Evolutionary conservation across 192 early-diverging fungal genomes (phyloP).

Genomic region (Coemansia sp.): DNA sequence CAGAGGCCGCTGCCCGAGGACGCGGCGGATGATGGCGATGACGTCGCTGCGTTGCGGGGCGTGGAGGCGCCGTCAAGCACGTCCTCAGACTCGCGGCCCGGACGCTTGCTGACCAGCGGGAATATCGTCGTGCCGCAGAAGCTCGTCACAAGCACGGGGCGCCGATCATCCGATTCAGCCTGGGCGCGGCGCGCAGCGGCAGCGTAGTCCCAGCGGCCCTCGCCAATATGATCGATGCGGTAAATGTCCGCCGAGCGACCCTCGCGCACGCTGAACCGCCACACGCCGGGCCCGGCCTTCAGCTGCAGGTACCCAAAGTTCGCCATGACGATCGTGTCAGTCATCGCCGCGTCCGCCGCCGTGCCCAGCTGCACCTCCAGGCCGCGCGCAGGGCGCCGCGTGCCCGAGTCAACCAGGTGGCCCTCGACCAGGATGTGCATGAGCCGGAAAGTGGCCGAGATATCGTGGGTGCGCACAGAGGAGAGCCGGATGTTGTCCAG

Average conservation of each 20-base stretch:
- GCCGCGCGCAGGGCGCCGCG: conserved; percentile 79
- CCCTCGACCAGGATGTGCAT: conserved; percentile 89
- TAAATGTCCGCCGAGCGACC: conserved; percentile 84
- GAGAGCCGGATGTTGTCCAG: conserved; percentile 87
- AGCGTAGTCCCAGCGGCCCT: conserved; percentile 36
- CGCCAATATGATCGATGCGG: conserved; percentile 54
- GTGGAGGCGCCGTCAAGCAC: conserved; percentile 49
- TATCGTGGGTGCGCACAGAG: conserved; percentile 39
- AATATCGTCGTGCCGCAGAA: conserved; percentile 84
- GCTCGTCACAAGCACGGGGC: conserved; percentile 64
- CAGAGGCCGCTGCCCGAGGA: conserved; percentile 23
- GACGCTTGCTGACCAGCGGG: conserved; percentile 75
- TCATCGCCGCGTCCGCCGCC: conserved; percentile 54
- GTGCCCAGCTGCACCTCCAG: conserved; percentile 88
- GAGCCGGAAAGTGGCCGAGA: conserved; percentile 76
- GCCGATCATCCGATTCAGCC: conserved; percentile 22
- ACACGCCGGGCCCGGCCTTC: conserved; percentile 89
- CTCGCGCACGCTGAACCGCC: conserved; percentile 73
- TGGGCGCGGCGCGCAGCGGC: conserved; percentile 22
- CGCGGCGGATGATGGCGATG: background rate
- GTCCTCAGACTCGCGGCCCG: conserved; percentile 76
- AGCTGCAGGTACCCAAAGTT: conserved; percentile 97
- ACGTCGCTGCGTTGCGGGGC: background rate
- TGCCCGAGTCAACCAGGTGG: conserved; percentile 71
- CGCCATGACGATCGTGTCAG: conserved; percentile 98